Evolutionary conservation across 2,329 filamentous ascomycete genomes (phyloP).

Genomic region (Simplicillium sp.): DNA sequence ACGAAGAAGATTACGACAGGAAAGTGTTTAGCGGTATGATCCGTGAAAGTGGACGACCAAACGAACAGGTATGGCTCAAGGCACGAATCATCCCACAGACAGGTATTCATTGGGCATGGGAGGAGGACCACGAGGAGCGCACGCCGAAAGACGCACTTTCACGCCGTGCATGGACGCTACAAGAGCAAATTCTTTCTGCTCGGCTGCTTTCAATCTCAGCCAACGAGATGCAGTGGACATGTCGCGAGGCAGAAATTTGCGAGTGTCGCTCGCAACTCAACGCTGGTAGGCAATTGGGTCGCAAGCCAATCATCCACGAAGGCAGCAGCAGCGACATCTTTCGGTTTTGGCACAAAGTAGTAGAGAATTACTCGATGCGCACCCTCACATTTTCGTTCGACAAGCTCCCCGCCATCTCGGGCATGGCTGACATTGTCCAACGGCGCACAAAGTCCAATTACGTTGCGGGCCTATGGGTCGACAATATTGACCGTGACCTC

Average conservation of each 20-base stretch:
- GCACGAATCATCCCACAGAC: not conserved
- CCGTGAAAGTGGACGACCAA: no score
- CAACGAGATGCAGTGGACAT: constrained; percentile 10
- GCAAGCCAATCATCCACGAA: constrained; percentile 9
- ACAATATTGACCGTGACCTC: constrained; percentile 14
- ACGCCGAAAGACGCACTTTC: constrained; percentile 7
- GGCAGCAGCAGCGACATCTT: constrained; percentile 10
- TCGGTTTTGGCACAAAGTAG: constrained; percentile 16
- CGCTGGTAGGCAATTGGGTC: constrained; percentile 12
- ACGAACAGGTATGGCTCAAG: not conserved
- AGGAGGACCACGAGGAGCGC: not conserved
- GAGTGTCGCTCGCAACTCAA: constrained; percentile 16
- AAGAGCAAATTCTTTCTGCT: constrained; percentile 5
- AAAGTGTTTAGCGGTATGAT: no score
- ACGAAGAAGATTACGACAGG: no score
- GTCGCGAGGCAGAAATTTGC: constrained; percentile 10
- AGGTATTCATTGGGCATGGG: constrained; percentile 2
- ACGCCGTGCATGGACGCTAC: constrained; percentile 8
- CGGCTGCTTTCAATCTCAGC: constrained; percentile 3
- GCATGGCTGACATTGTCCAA: constrained; percentile 14
- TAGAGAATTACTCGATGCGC: constrained; percentile 16
- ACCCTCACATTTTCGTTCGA: constrained; percentile 13
- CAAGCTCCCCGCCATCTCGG: constrained; percentile 19
- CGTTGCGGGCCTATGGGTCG: constrained; percentile 17
- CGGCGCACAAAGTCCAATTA: constrained; percentile 13